Evolutionary conservation across 78 protist genomes (phyloP).

Genomic region (Goniomonas avonlea): DNA sequence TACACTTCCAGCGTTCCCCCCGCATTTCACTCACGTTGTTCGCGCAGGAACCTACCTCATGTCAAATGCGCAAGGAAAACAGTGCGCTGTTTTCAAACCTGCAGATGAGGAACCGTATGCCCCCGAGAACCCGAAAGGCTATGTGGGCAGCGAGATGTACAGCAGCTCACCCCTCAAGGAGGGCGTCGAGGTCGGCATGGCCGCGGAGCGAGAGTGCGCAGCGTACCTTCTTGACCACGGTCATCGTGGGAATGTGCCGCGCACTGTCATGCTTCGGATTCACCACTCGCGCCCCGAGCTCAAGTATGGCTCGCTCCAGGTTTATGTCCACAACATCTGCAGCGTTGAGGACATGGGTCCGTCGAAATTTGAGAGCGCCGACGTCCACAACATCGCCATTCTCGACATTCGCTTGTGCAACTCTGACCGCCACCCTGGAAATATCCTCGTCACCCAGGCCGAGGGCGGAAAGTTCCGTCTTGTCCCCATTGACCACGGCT

Average conservation of each 20-base stretch:
- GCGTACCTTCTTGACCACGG: constrained; percentile 12
- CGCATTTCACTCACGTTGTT: too few species aligned
- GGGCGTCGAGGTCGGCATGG: background rate
- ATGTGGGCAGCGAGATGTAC: background rate
- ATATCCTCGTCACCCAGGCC: background rate
- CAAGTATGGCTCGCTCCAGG: constrained; percentile 12
- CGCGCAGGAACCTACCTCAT: constrained; percentile 11
- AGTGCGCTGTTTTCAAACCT: constrained; percentile 6
- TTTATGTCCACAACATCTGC: background rate
- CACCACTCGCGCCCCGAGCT: background rate
- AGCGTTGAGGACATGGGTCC: constrained; percentile 3
- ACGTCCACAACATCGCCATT: background rate
- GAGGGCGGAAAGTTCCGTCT: background rate
- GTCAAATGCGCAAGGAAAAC: background rate
- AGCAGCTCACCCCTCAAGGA: too few species aligned
- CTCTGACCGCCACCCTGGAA: constrained; percentile 10
- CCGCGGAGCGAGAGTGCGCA: constrained; percentile 2
- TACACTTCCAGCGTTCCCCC: too few species aligned
- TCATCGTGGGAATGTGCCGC: background rate
- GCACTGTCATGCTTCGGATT: constrained; percentile 12
- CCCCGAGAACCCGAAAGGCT: constrained; percentile 5
- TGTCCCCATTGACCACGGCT: constrained; percentile 14
- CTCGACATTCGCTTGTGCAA: constrained; percentile 12
- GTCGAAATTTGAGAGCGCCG: background rate
- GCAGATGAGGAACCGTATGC: constrained; percentile 11